Percentiles rank a stretch among this genome's conserved stretches.
phyloP scores from a whole-genome alignment of 352 stramenopile genomes.

The Globisporangium carolinianum region DNA sequence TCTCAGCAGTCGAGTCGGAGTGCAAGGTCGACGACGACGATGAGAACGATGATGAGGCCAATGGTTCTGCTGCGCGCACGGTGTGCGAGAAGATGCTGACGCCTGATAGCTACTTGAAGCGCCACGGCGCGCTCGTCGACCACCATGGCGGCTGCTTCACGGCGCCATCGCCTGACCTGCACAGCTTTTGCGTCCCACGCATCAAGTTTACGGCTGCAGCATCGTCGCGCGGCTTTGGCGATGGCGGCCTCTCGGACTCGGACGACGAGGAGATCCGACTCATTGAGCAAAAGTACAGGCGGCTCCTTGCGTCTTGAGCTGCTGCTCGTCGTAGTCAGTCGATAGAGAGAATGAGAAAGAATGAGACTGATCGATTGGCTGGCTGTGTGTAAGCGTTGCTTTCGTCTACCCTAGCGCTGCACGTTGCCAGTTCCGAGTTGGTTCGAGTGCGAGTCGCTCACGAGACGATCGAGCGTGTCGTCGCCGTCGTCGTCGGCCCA shows the following conservation, averaged over 20 bases:
- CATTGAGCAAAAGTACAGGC: conserved; percentile 75
- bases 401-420: neutral
- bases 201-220: conserved; percentile 54
- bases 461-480: no score
- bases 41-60: conserved; percentile 11
- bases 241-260: conserved; percentile 35
- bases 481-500: no score
- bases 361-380: no score
- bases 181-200: conserved; percentile 71
- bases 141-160: conserved; percentile 49
- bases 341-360: no score
- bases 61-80: neutral
- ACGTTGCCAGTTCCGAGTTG: neutral
- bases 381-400: no score
- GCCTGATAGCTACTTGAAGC: conserved; percentile 41
- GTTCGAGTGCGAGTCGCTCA: conserved; percentile 1
- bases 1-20: neutral
- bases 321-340: neutral
- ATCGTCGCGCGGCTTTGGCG: neutral
- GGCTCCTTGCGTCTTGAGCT: conserved; percentile 27
- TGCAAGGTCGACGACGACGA: neutral
- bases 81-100: conserved; percentile 23
- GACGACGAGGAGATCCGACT: conserved; percentile 66
- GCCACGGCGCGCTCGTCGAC: conserved; percentile 38
- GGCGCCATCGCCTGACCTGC: conserved; percentile 34